Base-by-base conservation (phyloP, 2,329 filamentous ascomycete genomes). In the Nectriaceae sp. region DNA sequence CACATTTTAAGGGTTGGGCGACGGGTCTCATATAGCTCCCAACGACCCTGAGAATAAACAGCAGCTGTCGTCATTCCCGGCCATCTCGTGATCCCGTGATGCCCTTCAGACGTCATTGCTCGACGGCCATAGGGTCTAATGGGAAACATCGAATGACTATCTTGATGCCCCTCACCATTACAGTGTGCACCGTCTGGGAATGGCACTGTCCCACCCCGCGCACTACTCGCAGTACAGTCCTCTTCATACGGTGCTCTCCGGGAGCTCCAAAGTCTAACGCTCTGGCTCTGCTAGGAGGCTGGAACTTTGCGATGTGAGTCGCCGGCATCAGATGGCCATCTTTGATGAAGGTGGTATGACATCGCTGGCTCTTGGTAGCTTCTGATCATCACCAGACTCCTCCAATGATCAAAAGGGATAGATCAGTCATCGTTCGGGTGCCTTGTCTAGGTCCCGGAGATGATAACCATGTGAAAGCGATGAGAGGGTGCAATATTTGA, bases 81-180 rank as follows among this genome's bases (percentile, higher is more conserved):
- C 41, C 40, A 40, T 47, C 43, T 44, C 40, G 43, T 41, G 20
- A 42, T 44, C 18, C 40, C 26, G 54, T 63, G 60, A 63, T 63
- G 60, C 52, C 54, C 24, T 45, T 38, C 35, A 44, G 54, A 63
- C 60, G 60, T 63, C 60, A 63, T 63, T 45, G 26, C 21, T 21
- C 40, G 29, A 21, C 42, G 50, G 46, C 50, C 50, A 47, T 50
- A 50, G 48, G 46, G 50, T 49, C 45, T 21, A 43, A 47, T 45
- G 43, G 56, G 60, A 49, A 53, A 47, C 44, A 21, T 49, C 46
- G 20, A 42, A 51, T 43, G 50, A 53, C 38, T 48, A 50, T 59
- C 42, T 16, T 26, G 21, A 50, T 45, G 43, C 54, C 57, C 59
- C 53, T 59, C 59, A 51, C 40, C 35, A 33, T 42, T 50, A 62